Evolutionary conservation across 305 asterid genomes (phyloP).

Genomic region (Striga hermonthica): DNA sequence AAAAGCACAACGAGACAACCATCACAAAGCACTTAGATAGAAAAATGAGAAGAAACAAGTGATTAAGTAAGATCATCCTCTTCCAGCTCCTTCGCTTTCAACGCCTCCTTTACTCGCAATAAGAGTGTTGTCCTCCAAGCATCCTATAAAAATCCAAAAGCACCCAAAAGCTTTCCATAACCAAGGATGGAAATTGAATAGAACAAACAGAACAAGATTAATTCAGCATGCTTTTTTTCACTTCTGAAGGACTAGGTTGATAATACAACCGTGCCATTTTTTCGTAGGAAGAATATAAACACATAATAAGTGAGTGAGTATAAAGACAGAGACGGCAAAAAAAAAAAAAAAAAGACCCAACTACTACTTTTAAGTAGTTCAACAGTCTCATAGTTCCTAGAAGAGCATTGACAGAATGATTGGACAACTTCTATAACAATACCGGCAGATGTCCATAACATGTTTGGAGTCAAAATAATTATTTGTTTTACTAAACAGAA

Average conservation of each 20-base stretch:
- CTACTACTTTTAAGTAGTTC: neutral
- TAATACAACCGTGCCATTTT: too few species aligned
- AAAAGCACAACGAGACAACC: conserved; percentile 22
- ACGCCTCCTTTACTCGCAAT: conserved; percentile 84
- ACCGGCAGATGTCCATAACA: neutral
- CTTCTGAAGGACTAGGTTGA: too few species aligned
- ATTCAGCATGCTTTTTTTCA: too few species aligned
- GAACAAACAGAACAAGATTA: neutral
- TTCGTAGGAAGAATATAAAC: too few species aligned
- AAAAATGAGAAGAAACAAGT: conserved; percentile 3
- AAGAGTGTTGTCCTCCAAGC: conserved; percentile 89
- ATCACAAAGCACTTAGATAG: conserved; percentile 15
- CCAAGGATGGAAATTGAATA: neutral
- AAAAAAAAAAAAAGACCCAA: neutral
- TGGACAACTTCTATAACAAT: neutral
- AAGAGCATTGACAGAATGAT: conserved; percentile 3
- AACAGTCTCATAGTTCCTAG: neutral
- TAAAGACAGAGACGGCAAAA: neutral
- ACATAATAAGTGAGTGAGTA: neutral
- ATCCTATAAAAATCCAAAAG: conserved; percentile 45
- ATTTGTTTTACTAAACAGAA: neutral
- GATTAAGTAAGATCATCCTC: conserved; percentile 82
- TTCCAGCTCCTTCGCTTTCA: conserved; percentile 87
- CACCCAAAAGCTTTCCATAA: neutral
- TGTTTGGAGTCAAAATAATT: neutral